Evolutionary conservation across 2,329 filamentous ascomycete genomes (phyloP).

Genomic region (Parastagonospora nodorum): DNA sequence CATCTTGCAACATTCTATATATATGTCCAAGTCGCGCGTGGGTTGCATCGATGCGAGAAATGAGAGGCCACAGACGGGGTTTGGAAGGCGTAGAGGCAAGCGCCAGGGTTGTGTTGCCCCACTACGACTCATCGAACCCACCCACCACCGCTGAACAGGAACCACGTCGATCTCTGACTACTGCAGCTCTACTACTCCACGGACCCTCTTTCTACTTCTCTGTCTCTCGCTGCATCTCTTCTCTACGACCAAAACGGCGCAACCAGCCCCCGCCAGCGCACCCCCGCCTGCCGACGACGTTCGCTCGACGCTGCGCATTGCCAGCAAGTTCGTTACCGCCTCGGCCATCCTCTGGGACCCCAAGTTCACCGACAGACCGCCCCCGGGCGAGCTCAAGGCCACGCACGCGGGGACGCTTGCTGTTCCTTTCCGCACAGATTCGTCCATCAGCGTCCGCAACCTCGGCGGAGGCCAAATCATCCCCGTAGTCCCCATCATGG

Average conservation of each 20-base stretch:
- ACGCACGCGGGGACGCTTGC: slow-evolving; percentile 57
- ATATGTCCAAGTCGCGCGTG: too few species aligned
- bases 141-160: background rate
- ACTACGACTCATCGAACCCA: background rate
- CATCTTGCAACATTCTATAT: too few species aligned
- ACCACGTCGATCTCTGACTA: background rate
- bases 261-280: slow-evolving; percentile 24
- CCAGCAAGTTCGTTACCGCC: slow-evolving; percentile 55
- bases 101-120: too few species aligned
- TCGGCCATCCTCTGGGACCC: slow-evolving; percentile 57
- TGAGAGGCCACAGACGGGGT: too few species aligned
- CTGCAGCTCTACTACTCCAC: background rate
- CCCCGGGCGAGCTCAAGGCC: slow-evolving; percentile 51
- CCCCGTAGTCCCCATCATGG: slow-evolving; percentile 63
- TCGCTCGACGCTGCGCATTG: slow-evolving; percentile 46
- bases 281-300: slow-evolving; percentile 14
- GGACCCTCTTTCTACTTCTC: background rate
- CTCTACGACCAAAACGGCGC: slow-evolving; percentile 26
- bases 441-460: slow-evolving; percentile 56
- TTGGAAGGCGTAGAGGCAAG: too few species aligned
- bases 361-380: slow-evolving; percentile 52
- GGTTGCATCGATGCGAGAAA: too few species aligned
- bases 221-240: background rate
- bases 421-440: slow-evolving; percentile 55
- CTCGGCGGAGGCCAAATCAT: slow-evolving; percentile 51